phyloP scores from a whole-genome alignment of 345 rosid genomes.

The Combretum micranthum region DNA sequence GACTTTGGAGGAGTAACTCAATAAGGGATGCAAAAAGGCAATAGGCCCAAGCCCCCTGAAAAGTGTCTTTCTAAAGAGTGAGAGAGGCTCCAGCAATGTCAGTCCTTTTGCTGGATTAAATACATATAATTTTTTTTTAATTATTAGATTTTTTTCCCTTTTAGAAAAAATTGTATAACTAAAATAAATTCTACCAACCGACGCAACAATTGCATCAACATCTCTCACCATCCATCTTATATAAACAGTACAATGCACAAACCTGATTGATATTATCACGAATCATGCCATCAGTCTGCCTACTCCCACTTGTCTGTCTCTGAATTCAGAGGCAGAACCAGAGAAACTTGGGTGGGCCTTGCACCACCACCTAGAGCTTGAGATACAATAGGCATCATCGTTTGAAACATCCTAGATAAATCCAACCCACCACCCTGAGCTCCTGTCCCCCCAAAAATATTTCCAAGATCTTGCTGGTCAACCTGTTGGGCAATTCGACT shows the following conservation, averaged over 20 bases:
- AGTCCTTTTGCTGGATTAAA: not conserved
- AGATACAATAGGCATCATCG: conserved; percentile 94
- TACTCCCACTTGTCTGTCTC: conserved; percentile 16
- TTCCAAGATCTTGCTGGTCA: conserved; percentile 63
- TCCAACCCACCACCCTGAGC: conserved; percentile 58
- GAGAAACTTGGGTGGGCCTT: conserved; percentile 20
- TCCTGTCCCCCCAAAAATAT: conserved; percentile 58
- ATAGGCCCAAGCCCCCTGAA: no score
- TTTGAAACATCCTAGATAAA: conserved; percentile 78
- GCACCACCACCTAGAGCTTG: conserved; percentile 57
- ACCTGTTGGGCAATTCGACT: conserved; percentile 88
- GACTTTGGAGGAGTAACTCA: no score
- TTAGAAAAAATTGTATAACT: not conserved
- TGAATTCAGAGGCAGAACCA: conserved; percentile 20
- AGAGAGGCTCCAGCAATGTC: no score
- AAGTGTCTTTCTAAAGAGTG: no score
- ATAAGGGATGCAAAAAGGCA: no score
- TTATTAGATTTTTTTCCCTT: not conserved
- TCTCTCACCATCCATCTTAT: not conserved
- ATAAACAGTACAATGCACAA: not conserved
- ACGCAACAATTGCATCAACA: not conserved
- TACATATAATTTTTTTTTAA: not conserved
- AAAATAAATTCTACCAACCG: not conserved
- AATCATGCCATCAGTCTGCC: conserved; percentile 16
- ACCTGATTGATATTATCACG: conserved; percentile 45